Evolutionary conservation across 305 asterid species (phyloP).

Genomic region (Rubia peregrina): DNA sequence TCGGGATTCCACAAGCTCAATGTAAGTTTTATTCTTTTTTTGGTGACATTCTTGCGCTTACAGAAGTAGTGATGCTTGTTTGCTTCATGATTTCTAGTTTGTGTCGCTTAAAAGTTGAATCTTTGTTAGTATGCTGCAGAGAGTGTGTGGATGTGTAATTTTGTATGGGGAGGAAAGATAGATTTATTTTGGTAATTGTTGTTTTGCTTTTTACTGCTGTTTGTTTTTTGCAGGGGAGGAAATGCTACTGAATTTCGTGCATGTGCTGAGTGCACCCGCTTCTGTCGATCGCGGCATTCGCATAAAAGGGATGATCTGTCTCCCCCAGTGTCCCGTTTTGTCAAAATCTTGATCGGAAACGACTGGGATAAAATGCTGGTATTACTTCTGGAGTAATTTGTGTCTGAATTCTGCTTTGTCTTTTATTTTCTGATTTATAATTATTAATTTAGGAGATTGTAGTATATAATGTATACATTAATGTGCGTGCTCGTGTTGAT

Average conservation of each 20-base stretch:
- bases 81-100: background rate
- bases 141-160: background rate
- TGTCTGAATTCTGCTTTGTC: background rate
- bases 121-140: background rate
- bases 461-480: background rate
- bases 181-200: background rate
- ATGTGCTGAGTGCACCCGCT: slow-evolving; percentile 17
- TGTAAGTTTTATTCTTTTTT: background rate
- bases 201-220: background rate
- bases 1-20: background rate
- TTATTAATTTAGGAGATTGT: background rate
- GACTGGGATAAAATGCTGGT: slow-evolving; percentile 16
- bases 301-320: slow-evolving; percentile 1
- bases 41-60: background rate
- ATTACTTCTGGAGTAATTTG: background rate
- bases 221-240: background rate
- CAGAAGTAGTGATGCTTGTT: background rate
- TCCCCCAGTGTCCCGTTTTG: slow-evolving; percentile 12
- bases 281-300: slow-evolving; percentile 12
- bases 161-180: background rate
- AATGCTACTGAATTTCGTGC: background rate
- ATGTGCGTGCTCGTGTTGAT: background rate
- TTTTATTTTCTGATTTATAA: background rate
- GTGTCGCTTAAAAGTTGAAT: background rate
- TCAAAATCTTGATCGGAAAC: slow-evolving; percentile 20